Evolutionary conservation across 176 grass and related monocot genomes (phyloP).

Genomic region (Cymbopogon citratus): DNA sequence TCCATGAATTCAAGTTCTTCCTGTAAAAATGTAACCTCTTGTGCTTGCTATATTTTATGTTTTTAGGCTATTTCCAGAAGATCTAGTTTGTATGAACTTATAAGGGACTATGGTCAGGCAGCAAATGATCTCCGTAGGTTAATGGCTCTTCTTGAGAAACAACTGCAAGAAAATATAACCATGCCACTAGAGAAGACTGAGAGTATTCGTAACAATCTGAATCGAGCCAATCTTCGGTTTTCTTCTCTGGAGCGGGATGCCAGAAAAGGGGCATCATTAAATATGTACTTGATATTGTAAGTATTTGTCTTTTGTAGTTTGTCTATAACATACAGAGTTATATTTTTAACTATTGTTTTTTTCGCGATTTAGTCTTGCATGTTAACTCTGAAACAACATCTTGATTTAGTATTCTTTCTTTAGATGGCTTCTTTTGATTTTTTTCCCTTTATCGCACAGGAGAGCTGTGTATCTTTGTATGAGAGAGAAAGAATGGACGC

Average conservation of each 20-base stretch:
- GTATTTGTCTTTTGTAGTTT: constrained; percentile 26
- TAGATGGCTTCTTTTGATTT: neutral
- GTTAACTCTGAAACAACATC: neutral
- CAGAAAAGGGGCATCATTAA: constrained; percentile 51
- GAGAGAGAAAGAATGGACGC: neutral
- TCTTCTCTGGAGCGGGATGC: constrained; percentile 53
- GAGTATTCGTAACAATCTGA: constrained; percentile 45
- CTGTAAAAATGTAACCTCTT: neutral
- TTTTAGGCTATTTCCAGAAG: constrained; percentile 84
- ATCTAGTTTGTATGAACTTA: constrained; percentile 71
- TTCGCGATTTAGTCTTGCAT: neutral
- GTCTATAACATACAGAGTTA: constrained; percentile 3
- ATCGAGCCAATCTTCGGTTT: constrained; percentile 48
- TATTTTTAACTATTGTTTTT: neutral
- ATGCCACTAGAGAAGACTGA: constrained; percentile 30
- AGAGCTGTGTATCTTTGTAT: neutral
- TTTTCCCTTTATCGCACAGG: neutral
- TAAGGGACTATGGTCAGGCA: constrained; percentile 74
- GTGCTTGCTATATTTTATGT: constrained; percentile 28
- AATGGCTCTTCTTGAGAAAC: constrained; percentile 75
- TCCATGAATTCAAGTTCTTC: neutral
- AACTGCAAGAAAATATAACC: constrained; percentile 52
- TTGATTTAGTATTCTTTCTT: constrained; percentile 17
- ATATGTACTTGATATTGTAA: constrained; percentile 92
- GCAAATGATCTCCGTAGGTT: constrained; percentile 63